Evolutionary conservation across 2,329 filamentous ascomycete species (phyloP), one percentile per base, ranked within the genome.

Genomic region (Sclerotinia nivalis): DNA sequence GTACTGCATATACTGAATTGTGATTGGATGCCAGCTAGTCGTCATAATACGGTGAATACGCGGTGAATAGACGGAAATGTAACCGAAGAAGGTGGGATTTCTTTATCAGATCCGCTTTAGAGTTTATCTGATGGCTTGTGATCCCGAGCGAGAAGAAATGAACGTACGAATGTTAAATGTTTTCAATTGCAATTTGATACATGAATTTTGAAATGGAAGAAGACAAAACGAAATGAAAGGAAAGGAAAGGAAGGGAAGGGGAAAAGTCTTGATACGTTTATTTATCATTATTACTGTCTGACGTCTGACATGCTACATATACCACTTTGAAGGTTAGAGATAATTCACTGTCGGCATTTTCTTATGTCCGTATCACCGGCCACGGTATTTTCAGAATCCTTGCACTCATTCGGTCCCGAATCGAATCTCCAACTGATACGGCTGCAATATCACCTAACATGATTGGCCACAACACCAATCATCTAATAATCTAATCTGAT

Each of bases 91-190:
- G 10, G 61, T 47, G 61, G 61, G n/a, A 37, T n/a, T 66, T 37
- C 34, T 12, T 58, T 56, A 58, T 52, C 56, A 54, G 66, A 68
- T 68, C 45, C 56, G 66, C n/a, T 28, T 22, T 28, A 13, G 22
- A 3, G 18, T 56, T 66, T 66, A 66, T 66, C 49, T 28, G 62
- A 66, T 66, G 62, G 34, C 15, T 22, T n/a, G 2, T 45, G 55
- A 37, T 22, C 4, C 6, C 8, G 45, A 54, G 49, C 31, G 43
- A 15, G 1, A 25, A 10, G 7, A 43, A 13, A 28, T 34, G 6
- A 52, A 8, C 13, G 15, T 34, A 55, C 12, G n/a, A n/a, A n/a
- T 13, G 22, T 37, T 31, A 28, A n/a, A 18, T 20, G 22, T 37
- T 31, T 22, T 52, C 6, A 22, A 25, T 52, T 8, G 25, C 12